Evolutionary conservation across 306 rosid species (phyloP), one percentile per base, ranked within the genome.

Genomic region (Trifolium dubium): DNA sequence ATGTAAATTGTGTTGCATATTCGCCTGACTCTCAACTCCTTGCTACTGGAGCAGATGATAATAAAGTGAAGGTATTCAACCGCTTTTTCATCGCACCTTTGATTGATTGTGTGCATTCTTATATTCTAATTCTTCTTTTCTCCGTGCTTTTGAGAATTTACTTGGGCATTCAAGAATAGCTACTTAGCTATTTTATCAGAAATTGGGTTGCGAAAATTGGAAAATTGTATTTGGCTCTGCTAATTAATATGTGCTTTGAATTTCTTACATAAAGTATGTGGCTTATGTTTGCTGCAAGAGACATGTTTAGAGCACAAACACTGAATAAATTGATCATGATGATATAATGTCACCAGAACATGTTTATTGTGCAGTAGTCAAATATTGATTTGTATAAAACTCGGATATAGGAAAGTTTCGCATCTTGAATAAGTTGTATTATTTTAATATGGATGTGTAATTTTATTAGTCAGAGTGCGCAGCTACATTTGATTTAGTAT

Each of bases 11-110:
- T 53, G 75, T 93, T 29, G 94, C 98, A 0, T 93, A 93, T 81
- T 91, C 98, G 0, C 86, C 84, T 2, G 98, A 93, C 73, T 83
- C 98, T 0, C 98, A 89, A 79, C 87, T 89, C 1, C 83, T 94
- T 75, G 97, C 99, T 34, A 94, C 97, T 3, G 99, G 99, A 67
- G 96, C 96, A 1, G 99, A 94, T 87, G 99, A 94, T 87, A 94
- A 94, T 79, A 94, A 94, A 94, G 92, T 94, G 78, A 94, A 92
- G 96, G 99, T 93, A 82, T 31, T 32, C 23, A 14, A 15, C 19
- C 67, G 14, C 43, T 19, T 44, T 67, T 14, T 6, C 6, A 9
- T 68, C 54, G 61, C 60, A 23, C 23, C 51, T 32, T 32, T 73
- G 37, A 29, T 76, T 14, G 2, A 10, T 12, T 43, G n/a, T 43